A percentile compares a stretch with the other conserved stretches of the same genome.
Evolutionary conservation across 768 basidiomycete genomes (phyloP).

Genomic region (Mycena venus): DNA sequence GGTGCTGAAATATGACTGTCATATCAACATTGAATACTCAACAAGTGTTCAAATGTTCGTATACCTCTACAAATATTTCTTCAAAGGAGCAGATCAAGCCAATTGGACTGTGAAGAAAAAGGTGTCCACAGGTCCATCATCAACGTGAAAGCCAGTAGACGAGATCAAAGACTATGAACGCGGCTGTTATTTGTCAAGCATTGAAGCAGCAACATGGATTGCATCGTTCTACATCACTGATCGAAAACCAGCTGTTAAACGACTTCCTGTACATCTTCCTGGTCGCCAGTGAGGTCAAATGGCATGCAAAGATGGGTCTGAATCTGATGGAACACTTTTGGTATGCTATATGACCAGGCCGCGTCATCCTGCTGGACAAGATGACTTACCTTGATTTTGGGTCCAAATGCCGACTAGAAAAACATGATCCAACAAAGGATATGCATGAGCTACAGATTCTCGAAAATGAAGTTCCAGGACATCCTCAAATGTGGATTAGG

Average conservation of each 20-base stretch:
- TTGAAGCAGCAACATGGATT: not conserved
- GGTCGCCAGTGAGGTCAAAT: not conserved
- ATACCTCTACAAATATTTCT: slow-evolving; percentile 3
- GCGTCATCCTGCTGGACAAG: too few relatives aligned
- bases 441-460: not conserved
- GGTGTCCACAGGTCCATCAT: too few relatives aligned
- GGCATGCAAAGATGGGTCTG: not conserved
- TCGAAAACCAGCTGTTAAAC: not conserved
- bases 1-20: not conserved
- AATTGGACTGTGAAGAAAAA: not conserved
- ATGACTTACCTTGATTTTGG: too few relatives aligned
- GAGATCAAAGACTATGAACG: not conserved
- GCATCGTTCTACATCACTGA: not conserved
- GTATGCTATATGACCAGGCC: too few relatives aligned
- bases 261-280: not conserved
- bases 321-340: not conserved
- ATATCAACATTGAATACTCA: not conserved
- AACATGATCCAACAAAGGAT: not conserved
- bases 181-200: not conserved
- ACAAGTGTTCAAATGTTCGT: not conserved
- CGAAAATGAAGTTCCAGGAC: not conserved
- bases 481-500: not conserved
- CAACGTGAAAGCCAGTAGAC: not conserved
- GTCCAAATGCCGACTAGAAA: not conserved
- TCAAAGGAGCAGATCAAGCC: not conserved